These are phyloP conservation scores for Aurantiochytrium sp. DNA, from an alignment of 108 stramenopile species.

Conservation along the genomic window DNA sequence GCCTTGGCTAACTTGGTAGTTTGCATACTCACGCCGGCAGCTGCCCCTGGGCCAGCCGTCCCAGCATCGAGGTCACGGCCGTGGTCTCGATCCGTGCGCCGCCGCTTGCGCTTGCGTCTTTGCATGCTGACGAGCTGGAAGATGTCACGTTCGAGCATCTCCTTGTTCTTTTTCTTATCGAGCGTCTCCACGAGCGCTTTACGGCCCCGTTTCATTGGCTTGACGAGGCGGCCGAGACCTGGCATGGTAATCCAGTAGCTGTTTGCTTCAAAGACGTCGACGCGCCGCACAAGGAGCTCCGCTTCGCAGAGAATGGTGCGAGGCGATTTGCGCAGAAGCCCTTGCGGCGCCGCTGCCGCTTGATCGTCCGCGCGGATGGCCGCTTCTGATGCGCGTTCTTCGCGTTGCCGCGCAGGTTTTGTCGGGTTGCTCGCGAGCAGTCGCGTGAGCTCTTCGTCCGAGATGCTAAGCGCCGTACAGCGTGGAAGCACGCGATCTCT, in stretches of 20 bases:
- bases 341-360: neutral
- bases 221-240: neutral
- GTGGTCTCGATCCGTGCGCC: neutral
- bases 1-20: neutral
- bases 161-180: neutral
- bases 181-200: neutral
- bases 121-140: neutral
- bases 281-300: neutral
- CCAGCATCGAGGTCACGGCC: neutral
- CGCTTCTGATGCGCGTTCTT: neutral
- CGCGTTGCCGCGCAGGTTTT: neutral
- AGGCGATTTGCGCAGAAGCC: neutral
- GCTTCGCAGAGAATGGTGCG: neutral
- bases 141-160: neutral
- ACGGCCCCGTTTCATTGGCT: neutral
- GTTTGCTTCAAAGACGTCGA: conserved; percentile 11
- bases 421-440: neutral
- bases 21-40: neutral
- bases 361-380: neutral
- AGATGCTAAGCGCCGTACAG: conserved; percentile 1
- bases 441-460: neutral
- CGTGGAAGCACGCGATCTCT: neutral
- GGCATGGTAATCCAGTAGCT: conserved; percentile 6
- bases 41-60: neutral
- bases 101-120: neutral